Conservation (phyloP, 495 filamentous ascomycete genomes). For the Sabuloglossum arenarium region DNA sequence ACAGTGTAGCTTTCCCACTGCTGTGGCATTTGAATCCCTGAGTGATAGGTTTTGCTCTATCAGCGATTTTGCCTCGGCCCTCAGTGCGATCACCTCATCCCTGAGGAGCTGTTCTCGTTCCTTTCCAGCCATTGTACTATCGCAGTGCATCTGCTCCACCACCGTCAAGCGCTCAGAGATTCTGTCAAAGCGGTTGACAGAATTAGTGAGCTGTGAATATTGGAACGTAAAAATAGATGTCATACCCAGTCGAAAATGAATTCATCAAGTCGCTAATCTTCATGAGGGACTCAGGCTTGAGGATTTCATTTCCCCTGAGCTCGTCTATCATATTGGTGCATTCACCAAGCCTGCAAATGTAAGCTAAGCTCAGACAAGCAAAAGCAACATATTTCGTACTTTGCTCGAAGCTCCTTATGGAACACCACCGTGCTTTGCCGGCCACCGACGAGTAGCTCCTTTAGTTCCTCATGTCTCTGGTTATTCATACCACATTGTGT, state of each 20-base stretch:
- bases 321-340: not conserved
- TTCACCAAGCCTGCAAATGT: not conserved
- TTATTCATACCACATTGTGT: not conserved
- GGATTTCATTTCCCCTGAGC: not conserved
- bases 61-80: not conserved
- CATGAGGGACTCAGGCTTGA: not conserved
- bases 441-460: not conserved
- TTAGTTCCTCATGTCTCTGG: not conserved
- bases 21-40: not conserved
- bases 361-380: not conserved
- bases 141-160: not conserved
- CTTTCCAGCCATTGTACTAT: not conserved
- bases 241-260: not conserved
- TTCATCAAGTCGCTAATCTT: not conserved
- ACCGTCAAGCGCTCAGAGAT: not conserved
- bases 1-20: not conserved
- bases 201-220: not conserved
- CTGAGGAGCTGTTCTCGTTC: not conserved
- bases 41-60: not conserved
- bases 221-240: too few relatives aligned
- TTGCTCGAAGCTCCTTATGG: not conserved
- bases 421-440: not conserved
- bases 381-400: not conserved
- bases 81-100: not conserved
- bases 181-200: not conserved